Conservation (phyloP, 306 rosid genomes). For the Arachis hypogaea region DNA sequence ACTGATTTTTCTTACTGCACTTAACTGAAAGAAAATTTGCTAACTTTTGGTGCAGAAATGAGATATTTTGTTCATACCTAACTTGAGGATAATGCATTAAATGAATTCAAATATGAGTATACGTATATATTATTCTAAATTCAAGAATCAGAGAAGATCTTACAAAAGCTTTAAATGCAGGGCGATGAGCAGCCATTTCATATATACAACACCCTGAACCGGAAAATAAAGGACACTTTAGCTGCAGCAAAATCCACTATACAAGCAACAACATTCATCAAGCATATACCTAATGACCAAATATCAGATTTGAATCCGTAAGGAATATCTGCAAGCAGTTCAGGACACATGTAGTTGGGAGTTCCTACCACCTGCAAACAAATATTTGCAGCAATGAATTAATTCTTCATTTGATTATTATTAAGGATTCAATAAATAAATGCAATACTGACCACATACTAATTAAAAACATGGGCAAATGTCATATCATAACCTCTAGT, state of each 20-base stretch:
- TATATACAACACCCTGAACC: conserved; percentile 90
- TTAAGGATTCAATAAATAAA: conserved; percentile 9
- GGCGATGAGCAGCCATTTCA: conserved; percentile 97
- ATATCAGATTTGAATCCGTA: conserved; percentile 98
- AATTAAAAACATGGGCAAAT: neutral
- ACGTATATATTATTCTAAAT: conserved; percentile 5
- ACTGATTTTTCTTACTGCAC: neutral
- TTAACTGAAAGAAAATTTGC: conserved; percentile 17
- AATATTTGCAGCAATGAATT: conserved; percentile 16
- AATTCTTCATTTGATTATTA: conserved; percentile 3
- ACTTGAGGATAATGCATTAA: conserved; percentile 2
- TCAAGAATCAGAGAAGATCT: conserved; percentile 49
- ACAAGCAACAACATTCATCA: conserved; percentile 13
- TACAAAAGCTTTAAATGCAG: conserved; percentile 97
- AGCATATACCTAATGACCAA: conserved; percentile 83
- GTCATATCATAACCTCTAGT: conserved; percentile 32
- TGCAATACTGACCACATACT: neutral
- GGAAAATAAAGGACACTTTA: conserved; percentile 37
- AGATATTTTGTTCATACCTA: conserved; percentile 24
- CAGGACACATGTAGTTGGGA: conserved; percentile 99
- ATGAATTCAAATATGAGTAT: conserved; percentile 1
- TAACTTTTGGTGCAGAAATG: conserved; percentile 19
- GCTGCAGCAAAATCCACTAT: conserved; percentile 29
- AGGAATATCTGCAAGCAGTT: conserved; percentile 94
- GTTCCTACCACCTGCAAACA: conserved; percentile 87